Evolutionary conservation across 768 basidiomycete genomes (phyloP), one percentile per base, ranked within the genome.

Genomic region (Pleurotus sapidus): DNA sequence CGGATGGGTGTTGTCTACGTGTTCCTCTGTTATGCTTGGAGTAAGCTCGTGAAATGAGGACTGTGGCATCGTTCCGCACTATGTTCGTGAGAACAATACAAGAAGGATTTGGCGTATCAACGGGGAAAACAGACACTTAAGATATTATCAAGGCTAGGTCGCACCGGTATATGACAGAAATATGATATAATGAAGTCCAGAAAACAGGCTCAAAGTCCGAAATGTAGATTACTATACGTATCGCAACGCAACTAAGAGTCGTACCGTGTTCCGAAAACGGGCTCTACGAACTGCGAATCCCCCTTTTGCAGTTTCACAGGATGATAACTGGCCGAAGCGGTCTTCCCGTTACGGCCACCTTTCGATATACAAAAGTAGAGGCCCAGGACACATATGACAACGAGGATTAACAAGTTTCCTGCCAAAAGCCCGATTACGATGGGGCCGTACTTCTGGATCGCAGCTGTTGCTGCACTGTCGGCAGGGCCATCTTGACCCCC

Each of bases 351-450:
- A 20, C 42, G 39, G 6, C 51, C 51, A n/a, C 51, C 42, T 24
- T 39, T 54, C 18, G 51, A 40, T 23, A 61, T 46, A n/a, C 54
- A 61, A 4, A 55, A 15, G 12, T 46, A 24, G 5, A 56, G 8
- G 5, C 57, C 53, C 8, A 61, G 9, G 5, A 24, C 53, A 14
- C 47, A 37, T 15, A 61, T 53, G n/a, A 56, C 38, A 3, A 58
- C 7, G 3, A 55, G 14, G 5, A 61, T 30, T 12, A 61, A 8
- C 7, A 61, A 37, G 24, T 55, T 58, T 15, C 53, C 60, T 3
- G 47, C 34, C 5, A 61, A 54, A 2, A 61, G 46, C n/a, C 60
- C 60, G 20, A 61, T 56, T 18, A 59, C 15, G 23, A 59, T 47
- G 15, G 42, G 54, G 8, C 42, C 55, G 43, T 57, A 61, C 20